phyloP scores from a whole-genome alignment of 768 basidiomycete genomes.

The Boletus barrowsii region DNA sequence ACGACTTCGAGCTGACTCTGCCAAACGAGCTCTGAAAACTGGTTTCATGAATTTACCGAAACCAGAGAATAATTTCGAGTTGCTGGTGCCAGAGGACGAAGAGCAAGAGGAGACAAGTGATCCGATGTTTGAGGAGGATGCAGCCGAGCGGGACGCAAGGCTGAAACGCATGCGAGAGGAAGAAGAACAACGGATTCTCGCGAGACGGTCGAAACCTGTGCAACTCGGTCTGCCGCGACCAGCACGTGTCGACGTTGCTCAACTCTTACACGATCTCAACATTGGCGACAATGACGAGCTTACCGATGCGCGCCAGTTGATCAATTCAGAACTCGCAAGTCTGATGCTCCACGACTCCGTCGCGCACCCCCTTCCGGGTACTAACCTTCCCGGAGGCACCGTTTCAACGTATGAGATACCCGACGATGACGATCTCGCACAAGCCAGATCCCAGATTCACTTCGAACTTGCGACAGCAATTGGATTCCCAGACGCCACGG shows the following conservation, averaged over 20 bases:
- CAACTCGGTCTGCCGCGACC: conserved; percentile 85
- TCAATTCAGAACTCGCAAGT: conserved; percentile 74
- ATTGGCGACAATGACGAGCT: conserved; percentile 47
- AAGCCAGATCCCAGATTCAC: conserved; percentile 71
- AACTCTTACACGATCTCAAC: conserved; percentile 58
- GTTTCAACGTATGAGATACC: conserved; percentile 70
- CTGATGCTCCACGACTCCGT: conserved; percentile 88
- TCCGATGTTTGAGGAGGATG: conserved; percentile 67
- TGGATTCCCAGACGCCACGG: conserved; percentile 81
- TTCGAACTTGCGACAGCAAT: conserved; percentile 74
- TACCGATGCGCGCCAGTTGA: conserved; percentile 53
- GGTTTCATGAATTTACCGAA: conserved; percentile 84
- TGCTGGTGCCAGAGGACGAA: conserved; percentile 88
- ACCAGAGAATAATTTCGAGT: conserved; percentile 96
- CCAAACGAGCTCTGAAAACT: conserved; percentile 73
- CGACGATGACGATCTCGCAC: conserved; percentile 68
- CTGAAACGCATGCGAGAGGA: conserved; percentile 64
- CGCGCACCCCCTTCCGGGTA: conserved; percentile 84
- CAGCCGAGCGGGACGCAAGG: conserved; percentile 84
- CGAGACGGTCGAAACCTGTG: conserved; percentile 76
- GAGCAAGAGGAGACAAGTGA: conserved; percentile 40
- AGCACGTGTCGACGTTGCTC: conserved; percentile 69
- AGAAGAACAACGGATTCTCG: conserved; percentile 77
- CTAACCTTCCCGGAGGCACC: conserved; percentile 68
- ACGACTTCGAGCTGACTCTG: conserved; percentile 55